Conservation (phyloP, 176 grass and related monocot genomes). For the Rhynchospora breviuscula region DNA sequence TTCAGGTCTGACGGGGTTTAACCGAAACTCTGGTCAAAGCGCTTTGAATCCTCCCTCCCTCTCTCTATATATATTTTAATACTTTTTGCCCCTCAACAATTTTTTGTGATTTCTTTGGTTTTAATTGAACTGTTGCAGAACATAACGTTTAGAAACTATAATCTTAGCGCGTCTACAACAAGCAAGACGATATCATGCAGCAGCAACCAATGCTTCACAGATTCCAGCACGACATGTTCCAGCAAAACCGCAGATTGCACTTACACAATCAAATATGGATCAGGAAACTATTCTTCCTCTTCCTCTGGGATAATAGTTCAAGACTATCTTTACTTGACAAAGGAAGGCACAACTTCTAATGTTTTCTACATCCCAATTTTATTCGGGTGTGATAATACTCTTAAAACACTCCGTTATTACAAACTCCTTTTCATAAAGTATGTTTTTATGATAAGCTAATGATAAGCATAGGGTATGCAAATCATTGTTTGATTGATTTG, state of each 20-base stretch:
- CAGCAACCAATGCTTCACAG: slow-evolving; percentile 36
- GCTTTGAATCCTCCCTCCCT: too few species aligned
- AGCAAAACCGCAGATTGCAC: slow-evolving; percentile 49
- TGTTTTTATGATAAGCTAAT: not conserved
- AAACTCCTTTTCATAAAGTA: not conserved
- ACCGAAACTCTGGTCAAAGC: too few species aligned
- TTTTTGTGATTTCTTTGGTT: not conserved
- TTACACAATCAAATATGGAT: slow-evolving; percentile 41
- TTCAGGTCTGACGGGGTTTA: too few species aligned
- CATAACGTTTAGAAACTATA: slow-evolving; percentile 30
- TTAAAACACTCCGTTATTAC: not conserved
- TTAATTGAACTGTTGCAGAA: not conserved
- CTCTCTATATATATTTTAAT: too few species aligned
- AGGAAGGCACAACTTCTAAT: not conserved
- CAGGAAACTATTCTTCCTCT: slow-evolving; percentile 44
- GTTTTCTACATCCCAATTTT: slow-evolving; percentile 37
- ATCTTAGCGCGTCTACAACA: slow-evolving; percentile 48
- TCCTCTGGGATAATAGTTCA: slow-evolving; percentile 53
- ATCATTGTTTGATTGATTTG: not conserved
- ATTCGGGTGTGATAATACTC: slow-evolving; percentile 41
- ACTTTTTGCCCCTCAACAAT: not conserved
- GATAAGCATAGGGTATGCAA: not conserved
- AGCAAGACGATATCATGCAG: slow-evolving; percentile 54
- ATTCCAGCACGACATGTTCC: not conserved
- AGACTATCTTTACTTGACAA: slow-evolving; percentile 55